Evolutionary conservation across 805 yeast species (phyloP), one percentile per base, ranked within the genome.

Genomic region (Metschnikowia gelsemii): DNA sequence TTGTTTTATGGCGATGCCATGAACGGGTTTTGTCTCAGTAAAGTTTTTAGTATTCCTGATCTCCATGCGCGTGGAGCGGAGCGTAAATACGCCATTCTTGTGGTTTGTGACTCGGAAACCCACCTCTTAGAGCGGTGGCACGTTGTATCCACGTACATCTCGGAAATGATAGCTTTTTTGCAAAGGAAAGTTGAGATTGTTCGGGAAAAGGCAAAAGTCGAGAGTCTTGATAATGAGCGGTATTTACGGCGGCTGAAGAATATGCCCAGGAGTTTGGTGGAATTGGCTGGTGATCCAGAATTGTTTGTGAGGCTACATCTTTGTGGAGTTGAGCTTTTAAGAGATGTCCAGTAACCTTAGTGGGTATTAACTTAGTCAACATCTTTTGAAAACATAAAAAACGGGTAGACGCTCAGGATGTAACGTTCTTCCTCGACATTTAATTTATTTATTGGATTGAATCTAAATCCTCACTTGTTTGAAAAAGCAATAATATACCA

Each of bases 11-110:
- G 85, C 3, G 88, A 84, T 51, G 73, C 75, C 9, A 53, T 64
- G 3, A 70, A 77, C 43, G 90, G 90, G 0, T 74, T 75, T 48
- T 78, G 87, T 21, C 59, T 84, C 6, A 71, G 76, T 11, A 67
- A 76, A 42, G 73, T 81, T 3, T 82, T 84, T 64, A 82, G 82
- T 55, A 58, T 83, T 22, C 67, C 69, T 29, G 91, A 84, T 57
- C 62, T 70, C 9, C 76, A 78, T 35, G 89, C 91, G 0, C 67
- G 91, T 42, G 91, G 91, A 2, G 78, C 84, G 1, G 89, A 84
- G 56, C 64, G 91, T 43, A 73, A 84, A 38, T 84, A 82, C 51
- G 70, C 83, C 0, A 57, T 82, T 14, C 70, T 82, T 42, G 78
- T 82, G 11, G 72, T 80, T 1, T 64, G 76, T 8, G 84, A 80